Base-by-base conservation (phyloP, 1,284 basidiomycete species). In the Microstroma glucosiphilum region DNA sequence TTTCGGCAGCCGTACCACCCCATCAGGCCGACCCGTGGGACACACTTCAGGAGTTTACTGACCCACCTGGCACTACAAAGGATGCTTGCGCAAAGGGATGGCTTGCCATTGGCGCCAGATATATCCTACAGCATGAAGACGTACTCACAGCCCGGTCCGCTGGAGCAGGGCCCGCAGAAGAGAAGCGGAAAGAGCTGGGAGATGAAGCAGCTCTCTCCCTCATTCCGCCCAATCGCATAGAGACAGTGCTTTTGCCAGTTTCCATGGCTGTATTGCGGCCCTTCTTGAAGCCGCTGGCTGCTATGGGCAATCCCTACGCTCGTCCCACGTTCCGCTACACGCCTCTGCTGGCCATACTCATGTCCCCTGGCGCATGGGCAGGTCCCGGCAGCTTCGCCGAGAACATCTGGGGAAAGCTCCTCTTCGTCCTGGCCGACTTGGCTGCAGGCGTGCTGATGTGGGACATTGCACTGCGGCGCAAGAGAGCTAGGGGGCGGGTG, bases 261-360 rank as follows among this genome's bases (percentile, higher is more conserved):
- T 54, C 17, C 21, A 19, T 54, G 15, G 51, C 51, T 7, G 25
- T 76, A 19, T 63, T 68, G 9, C 65, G 68, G 7, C 70, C 70
- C 6, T 53, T 68, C 1, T 75, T 78, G 40, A 58, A 66, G 11
- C 42, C 67, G 1, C 60, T 78, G 0, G 77, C 75, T 8, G 54
- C 64, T 11, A 13, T 77, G 7, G 77, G 72, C 64, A 93, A 92
- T 72, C 96, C 96, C 2, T 99, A 96, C 78, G 85, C 84, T n/a
- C 85, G 94, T 56, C 86, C 89, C 66, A 99, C 96, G 1, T 99
- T 96, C 79, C 88, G 94, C 4, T 99, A 99, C 79, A 98, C 94
- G 0, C 94, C 94, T 2, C 82, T 98, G 37, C 84, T 99, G 8
- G 91, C 94, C 1, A 79, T 92, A 1, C 77, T 94, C 9, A 82